A percentile compares a stretch with the other conserved stretches of the same genome.
Conservation (phyloP, 257 asterid species). For the Schizonepeta tenuifolia region DNA sequence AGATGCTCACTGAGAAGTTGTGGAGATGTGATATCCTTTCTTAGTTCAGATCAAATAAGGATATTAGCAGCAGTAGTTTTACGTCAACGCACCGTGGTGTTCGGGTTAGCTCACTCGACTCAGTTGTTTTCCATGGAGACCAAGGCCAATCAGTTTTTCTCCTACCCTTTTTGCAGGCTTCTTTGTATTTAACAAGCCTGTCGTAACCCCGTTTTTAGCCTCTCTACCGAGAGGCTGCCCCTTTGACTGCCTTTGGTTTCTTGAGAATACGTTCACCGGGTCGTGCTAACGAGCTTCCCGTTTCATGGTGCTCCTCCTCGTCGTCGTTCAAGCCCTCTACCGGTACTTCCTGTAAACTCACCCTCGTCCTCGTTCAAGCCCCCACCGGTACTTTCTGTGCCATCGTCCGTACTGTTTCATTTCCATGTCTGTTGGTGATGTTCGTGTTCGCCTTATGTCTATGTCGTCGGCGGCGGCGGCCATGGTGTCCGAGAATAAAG, state of each 20-base stretch:
- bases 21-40: conserved; percentile 92
- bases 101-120: conserved; percentile 40
- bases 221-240: conserved; percentile 39
- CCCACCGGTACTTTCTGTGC: neutral
- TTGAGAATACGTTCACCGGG: conserved; percentile 42
- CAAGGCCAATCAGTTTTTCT: conserved; percentile 39
- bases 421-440: neutral
- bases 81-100: conserved; percentile 11
- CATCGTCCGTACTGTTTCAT: conserved; percentile 7
- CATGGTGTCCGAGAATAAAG: neutral
- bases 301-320: conserved; percentile 21
- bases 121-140: conserved; percentile 60
- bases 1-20: conserved; percentile 63
- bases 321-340: neutral
- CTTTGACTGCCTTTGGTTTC: conserved; percentile 49
- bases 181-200: conserved; percentile 55
- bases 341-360: neutral
- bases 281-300: conserved; percentile 32
- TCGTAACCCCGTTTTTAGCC: conserved; percentile 37
- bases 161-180: conserved; percentile 58
- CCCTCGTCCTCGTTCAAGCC: neutral
- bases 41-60: neutral
- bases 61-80: conserved; percentile 17
- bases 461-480: neutral
- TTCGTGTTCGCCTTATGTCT: neutral